phyloP scores from a whole-genome alignment of 805 yeast species.

The Ogataea henricii region DNA sequence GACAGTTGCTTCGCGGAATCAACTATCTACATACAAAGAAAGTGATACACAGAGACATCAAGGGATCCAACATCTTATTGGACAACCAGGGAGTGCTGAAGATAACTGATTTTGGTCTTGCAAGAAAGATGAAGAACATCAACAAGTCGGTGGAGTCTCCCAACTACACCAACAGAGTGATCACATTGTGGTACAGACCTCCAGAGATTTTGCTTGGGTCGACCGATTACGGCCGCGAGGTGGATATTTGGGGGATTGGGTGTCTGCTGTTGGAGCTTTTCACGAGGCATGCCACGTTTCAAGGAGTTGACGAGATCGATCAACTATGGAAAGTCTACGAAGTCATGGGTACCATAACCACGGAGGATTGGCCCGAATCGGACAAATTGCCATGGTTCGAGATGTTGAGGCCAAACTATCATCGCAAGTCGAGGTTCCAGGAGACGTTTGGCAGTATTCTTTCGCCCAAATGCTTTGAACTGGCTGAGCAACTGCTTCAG shows the following conservation, averaged over 20 bases:
- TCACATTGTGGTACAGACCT: slow-evolving; percentile 96
- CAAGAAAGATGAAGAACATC: slow-evolving; percentile 66
- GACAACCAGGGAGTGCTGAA: slow-evolving; percentile 63
- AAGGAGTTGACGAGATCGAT: slow-evolving; percentile 85
- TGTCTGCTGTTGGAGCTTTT: slow-evolving; percentile 85
- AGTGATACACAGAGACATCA: slow-evolving; percentile 78
- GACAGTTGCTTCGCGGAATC: slow-evolving; percentile 68
- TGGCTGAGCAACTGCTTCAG: slow-evolving; percentile 62
- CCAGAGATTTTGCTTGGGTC: slow-evolving; percentile 92
- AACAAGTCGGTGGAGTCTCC: slow-evolving; percentile 54
- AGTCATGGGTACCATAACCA: slow-evolving; percentile 84
- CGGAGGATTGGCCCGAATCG: slow-evolving; percentile 75
- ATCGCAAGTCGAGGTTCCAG: slow-evolving; percentile 41
- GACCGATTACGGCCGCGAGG: slow-evolving; percentile 85
- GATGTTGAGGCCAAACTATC: slow-evolving; percentile 63
- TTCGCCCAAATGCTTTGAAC: slow-evolving; percentile 58
- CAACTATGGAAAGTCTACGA: slow-evolving; percentile 77
- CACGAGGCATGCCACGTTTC: slow-evolving; percentile 73
- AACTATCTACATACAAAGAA: slow-evolving; percentile 66
- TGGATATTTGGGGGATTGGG: slow-evolving; percentile 97
- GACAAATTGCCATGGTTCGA: slow-evolving; percentile 90
- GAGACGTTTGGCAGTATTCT: slow-evolving; percentile 42
- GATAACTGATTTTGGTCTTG: slow-evolving; percentile 83
- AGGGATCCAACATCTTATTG: slow-evolving; percentile 75
- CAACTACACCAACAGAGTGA: slow-evolving; percentile 92